Percentiles rank a stretch among this genome's conserved stretches.
These are phyloP conservation scores for Colletotrichum musae DNA, from an alignment of 2,329 filamentous ascomycete genomes.

Conservation along the genomic window DNA sequence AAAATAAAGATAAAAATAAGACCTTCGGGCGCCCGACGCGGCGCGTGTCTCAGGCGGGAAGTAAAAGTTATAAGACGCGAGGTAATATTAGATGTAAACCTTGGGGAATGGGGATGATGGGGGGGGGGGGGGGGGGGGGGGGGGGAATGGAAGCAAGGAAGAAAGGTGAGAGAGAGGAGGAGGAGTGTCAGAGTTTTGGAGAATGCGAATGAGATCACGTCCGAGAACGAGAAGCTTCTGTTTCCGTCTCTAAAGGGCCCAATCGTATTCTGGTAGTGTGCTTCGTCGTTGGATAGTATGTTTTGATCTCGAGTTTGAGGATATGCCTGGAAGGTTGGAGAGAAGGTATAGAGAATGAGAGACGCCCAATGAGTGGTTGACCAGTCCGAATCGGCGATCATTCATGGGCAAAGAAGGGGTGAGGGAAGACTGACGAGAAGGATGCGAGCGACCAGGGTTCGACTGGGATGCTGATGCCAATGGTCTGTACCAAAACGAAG, in stretches of 20 bases:
- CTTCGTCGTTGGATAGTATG: too few species aligned
- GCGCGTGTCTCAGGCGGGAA: slow-evolving; percentile 38
- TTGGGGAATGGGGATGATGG: neutral
- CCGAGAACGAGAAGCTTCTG: too few species aligned
- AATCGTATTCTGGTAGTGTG: too few species aligned
- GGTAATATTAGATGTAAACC: slow-evolving; percentile 6
- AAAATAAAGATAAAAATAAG: slow-evolving; percentile 3
- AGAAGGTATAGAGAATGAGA: too few species aligned
- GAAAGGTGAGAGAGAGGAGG: neutral
- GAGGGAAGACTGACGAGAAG: neutral
- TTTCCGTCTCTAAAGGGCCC: too few species aligned
- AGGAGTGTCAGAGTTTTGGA: neutral
- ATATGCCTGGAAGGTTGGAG: neutral
- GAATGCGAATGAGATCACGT: neutral
- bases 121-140: too few species aligned
- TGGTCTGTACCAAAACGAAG: neutral
- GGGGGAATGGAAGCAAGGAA: slow-evolving; percentile 14
- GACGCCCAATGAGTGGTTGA: neutral
- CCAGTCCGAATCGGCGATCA: slow-evolving; percentile 22
- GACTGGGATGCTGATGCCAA: neutral
- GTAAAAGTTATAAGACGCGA: slow-evolving; percentile 15
- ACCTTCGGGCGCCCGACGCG: slow-evolving; percentile 19
- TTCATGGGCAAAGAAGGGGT: neutral
- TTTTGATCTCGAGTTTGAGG: too few species aligned
- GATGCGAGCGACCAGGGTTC: neutral